phyloP scores from a whole-genome alignment of 805 yeast species.

The Nakazawaea ishiwadae region DNA sequence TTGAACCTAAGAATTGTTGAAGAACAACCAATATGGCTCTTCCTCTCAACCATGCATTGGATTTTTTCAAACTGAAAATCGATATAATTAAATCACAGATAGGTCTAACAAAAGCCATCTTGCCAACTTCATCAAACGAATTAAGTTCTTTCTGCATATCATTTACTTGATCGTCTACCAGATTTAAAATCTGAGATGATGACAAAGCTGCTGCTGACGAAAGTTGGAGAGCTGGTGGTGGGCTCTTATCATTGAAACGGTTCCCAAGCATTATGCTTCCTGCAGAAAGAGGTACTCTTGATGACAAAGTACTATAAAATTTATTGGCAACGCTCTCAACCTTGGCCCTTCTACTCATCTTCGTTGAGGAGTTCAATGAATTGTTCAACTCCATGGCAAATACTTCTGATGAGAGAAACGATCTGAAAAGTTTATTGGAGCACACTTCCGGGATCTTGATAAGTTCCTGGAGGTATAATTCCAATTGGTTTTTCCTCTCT shows the following conservation, averaged over 20 bases:
- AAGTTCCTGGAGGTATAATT: constrained; percentile 54
- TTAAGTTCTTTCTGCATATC: constrained; percentile 55
- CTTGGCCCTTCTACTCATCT: constrained; percentile 12
- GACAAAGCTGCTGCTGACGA: too few relatives aligned
- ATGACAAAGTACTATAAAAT: constrained; percentile 24
- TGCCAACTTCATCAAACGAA: constrained; percentile 36
- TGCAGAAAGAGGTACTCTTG: constrained; percentile 3
- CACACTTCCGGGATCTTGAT: constrained; percentile 67
- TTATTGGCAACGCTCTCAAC: constrained; percentile 30
- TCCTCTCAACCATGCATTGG: constrained; percentile 79
- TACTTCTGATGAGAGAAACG: constrained; percentile 71
- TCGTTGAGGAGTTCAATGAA: constrained; percentile 10
- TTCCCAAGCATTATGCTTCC: constrained; percentile 19
- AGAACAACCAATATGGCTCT: constrained; percentile 74
- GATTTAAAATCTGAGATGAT: too few relatives aligned
- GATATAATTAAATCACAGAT: constrained; percentile 72
- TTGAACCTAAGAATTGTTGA: constrained; percentile 84
- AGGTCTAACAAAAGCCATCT: constrained; percentile 66
- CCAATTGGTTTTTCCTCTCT: constrained; percentile 55
- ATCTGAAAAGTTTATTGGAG: constrained; percentile 63
- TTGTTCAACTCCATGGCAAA: constrained; percentile 30
- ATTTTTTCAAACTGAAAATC: constrained; percentile 54
- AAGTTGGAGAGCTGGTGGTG: constrained; percentile 19
- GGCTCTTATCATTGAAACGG: constrained; percentile 25
- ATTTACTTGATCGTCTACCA: constrained; percentile 25